phyloP scores from a whole-genome alignment of 306 rosid genomes.

The Arachis stenosperma region DNA sequence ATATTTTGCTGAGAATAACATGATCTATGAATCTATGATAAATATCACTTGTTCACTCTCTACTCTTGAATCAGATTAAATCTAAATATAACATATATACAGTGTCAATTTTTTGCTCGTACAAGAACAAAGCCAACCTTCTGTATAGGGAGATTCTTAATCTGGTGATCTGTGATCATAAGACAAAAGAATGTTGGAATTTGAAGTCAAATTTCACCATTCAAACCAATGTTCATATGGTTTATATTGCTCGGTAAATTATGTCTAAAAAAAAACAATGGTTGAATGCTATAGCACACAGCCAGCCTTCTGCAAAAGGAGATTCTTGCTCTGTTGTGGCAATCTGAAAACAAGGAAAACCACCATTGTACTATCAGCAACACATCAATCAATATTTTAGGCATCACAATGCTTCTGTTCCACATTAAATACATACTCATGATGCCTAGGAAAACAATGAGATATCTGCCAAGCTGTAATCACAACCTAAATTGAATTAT shows the following conservation, averaged over 20 bases:
- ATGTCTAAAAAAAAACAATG: slow-evolving; percentile 43
- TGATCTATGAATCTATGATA: slow-evolving; percentile 47
- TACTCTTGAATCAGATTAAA: slow-evolving; percentile 61
- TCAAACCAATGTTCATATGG: slow-evolving; percentile 63
- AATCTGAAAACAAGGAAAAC: slow-evolving; percentile 52
- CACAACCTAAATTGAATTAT: neutral
- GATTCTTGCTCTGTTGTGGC: slow-evolving; percentile 53
- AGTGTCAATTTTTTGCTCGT: slow-evolving; percentile 25
- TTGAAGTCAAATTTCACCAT: neutral
- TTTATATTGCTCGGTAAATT: slow-evolving; percentile 64
- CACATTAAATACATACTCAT: slow-evolving; percentile 68
- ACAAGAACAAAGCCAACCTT: slow-evolving; percentile 54
- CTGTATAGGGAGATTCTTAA: slow-evolving; percentile 58
- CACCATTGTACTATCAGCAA: slow-evolving; percentile 59
- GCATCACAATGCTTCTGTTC: slow-evolving; percentile 59
- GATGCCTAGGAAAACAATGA: slow-evolving; percentile 36
- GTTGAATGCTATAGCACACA: neutral
- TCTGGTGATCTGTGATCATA: slow-evolving; percentile 48
- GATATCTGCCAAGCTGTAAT: neutral
- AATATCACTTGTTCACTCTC: slow-evolving; percentile 57
- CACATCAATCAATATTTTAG: slow-evolving; percentile 52
- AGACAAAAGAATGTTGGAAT: slow-evolving; percentile 8
- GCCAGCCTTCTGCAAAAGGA: slow-evolving; percentile 67
- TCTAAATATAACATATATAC: slow-evolving; percentile 49
- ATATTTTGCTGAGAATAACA: slow-evolving; percentile 50